Evolutionary conservation across 805 yeast species (phyloP), one percentile per base, ranked within the genome.

Genomic region (Tetrapisispora fleetii): DNA sequence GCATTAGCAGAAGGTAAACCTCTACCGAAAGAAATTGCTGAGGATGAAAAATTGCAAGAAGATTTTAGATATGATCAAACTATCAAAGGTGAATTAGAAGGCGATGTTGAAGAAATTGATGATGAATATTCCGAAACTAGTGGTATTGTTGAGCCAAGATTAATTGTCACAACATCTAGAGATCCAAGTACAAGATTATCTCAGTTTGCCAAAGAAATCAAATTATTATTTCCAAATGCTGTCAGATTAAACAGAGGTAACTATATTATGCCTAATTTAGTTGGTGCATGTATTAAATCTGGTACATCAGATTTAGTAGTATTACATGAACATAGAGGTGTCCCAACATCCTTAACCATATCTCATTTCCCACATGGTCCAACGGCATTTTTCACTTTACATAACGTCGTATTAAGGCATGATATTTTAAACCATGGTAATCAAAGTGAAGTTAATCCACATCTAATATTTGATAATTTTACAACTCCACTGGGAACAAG

Each of bases 311-410:
- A 93, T 64, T 69, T 93, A 56, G 72, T 93, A 22, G 76, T 93
- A 3, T 69, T 93, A 21, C 98, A 93, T 64, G 99, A 93, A 64
- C 99, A 93, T 68, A 77, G 99, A 68, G 99, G 99, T 78, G 91
- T 87, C 0, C 99, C 99, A 46, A 90, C 96, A 0, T 86, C 96
- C 1, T 60, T 93, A 51, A 91, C 98, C 1, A 71, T 93, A 27
- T 83, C 93, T 33, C 99, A 93, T 72, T 85, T 93, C 65, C 99
- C 99, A 4, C 96, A 93, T 64, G 99, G 99, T 0, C 99, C 99
- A 18, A 85, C 97, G 2, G 95, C 93, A 33, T 83, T 85, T 42
- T 93, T 93, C 73, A 86, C 97, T 11, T 71, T 93, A 49, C 98
- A 93, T 68, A 93, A 93, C 60, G 98, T 93, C 47, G 89, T 87